Conservation (phyloP, 2,329 filamentous ascomycete genomes). For the Aspergillus brasiliensis region DNA sequence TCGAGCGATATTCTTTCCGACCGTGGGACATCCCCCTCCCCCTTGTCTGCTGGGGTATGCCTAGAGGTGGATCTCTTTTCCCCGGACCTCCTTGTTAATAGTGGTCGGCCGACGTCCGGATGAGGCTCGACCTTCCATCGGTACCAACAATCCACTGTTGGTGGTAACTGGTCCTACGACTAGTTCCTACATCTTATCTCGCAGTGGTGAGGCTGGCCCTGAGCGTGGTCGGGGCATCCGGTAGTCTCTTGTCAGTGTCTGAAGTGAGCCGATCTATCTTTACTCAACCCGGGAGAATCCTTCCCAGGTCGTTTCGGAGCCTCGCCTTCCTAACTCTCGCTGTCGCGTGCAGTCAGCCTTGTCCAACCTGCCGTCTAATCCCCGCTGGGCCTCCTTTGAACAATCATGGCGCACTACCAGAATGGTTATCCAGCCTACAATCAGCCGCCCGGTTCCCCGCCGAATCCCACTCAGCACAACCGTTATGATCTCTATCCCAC, state of each 20-base stretch:
- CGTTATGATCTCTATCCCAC: conserved; percentile 47
- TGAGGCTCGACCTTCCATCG: conserved; percentile 7
- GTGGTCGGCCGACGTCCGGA: conserved; percentile 7
- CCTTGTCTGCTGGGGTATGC: conserved; percentile 3
- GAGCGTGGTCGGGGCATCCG: neutral
- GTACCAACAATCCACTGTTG: conserved; percentile 4
- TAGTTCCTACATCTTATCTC: neutral
- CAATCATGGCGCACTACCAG: conserved; percentile 58
- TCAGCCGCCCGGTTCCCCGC: conserved; percentile 34
- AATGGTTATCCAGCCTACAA: conserved; percentile 53
- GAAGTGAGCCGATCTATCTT: neutral
- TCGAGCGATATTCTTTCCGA: neutral
- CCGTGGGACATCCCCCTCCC: neutral
- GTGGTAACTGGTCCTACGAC: neutral
- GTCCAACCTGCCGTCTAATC: neutral
- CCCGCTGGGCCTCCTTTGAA: conserved; percentile 8
- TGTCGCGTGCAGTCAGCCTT: conserved; percentile 4
- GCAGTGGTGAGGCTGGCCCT: neutral
- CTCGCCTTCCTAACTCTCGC: neutral
- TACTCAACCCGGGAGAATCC: neutral
- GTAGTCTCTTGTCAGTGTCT: neutral
- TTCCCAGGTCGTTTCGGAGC: neutral
- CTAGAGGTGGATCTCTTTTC: conserved; percentile 5
- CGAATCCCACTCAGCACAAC: conserved; percentile 30
- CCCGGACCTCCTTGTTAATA: conserved; percentile 1